phyloP scores from a whole-genome alignment of 805 yeast species.

The Candida parachauliodes region DNA sequence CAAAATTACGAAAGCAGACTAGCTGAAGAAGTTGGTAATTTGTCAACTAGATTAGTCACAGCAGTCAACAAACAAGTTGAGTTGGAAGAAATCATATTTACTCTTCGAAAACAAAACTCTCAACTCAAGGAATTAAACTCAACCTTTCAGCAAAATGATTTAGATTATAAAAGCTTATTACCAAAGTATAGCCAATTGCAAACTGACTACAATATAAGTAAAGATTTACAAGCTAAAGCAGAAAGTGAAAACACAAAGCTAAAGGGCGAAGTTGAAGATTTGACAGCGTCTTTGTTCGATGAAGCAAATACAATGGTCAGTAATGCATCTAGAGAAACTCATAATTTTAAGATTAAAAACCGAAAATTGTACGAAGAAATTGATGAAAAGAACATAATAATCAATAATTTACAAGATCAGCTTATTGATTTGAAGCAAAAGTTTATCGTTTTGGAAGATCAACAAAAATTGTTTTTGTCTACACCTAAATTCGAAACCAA shows the following conservation, averaged over 20 bases:
- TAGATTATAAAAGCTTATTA: slow-evolving; percentile 24
- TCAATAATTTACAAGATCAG: slow-evolving; percentile 65
- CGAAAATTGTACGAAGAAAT: slow-evolving; percentile 49
- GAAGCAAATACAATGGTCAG: slow-evolving; percentile 87
- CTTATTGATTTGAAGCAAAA: slow-evolving; percentile 60
- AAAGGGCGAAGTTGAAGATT: slow-evolving; percentile 73
- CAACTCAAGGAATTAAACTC: slow-evolving; percentile 21
- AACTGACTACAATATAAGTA: slow-evolving; percentile 17
- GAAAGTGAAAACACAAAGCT: slow-evolving; percentile 58
- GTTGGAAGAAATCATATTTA: slow-evolving; percentile 47
- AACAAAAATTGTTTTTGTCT: slow-evolving; percentile 17
- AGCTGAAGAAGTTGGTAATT: slow-evolving; percentile 50
- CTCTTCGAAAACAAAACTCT: slow-evolving; percentile 34
- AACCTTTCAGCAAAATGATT: slow-evolving; percentile 17
- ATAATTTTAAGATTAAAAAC: slow-evolving; percentile 58
- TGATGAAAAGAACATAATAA: slow-evolving; percentile 64
- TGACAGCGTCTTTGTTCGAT: slow-evolving; percentile 71
- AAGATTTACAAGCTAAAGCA: slow-evolving; percentile 40
- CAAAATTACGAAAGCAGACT: slow-evolving; percentile 37
- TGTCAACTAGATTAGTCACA: slow-evolving; percentile 59
- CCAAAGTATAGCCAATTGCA: slow-evolving; percentile 30
- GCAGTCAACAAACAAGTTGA: slow-evolving; percentile 55
- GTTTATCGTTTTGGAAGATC: slow-evolving; percentile 52
- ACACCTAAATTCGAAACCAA: slow-evolving; percentile 11
- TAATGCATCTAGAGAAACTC: slow-evolving; percentile 66